Evolutionary conservation across 139 green algal genomes (phyloP), one percentile per base, ranked within the genome.

Genomic region (Haematococcus lacustris): DNA sequence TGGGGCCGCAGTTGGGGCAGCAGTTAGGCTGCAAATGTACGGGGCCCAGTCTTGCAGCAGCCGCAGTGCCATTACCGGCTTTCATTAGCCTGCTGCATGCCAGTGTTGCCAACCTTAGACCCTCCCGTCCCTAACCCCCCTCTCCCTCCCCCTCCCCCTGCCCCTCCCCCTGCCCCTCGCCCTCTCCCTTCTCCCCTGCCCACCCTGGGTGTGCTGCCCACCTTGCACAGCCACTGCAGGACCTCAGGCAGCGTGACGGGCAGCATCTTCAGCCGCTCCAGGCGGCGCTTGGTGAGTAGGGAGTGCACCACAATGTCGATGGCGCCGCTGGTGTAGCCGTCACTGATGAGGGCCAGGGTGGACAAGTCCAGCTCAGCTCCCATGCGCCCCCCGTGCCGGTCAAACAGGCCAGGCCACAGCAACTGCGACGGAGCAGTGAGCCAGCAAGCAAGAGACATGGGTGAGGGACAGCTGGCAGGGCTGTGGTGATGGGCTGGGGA

Each of bases 311-410:
- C 75, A 67, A 76, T 74, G 68, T 84, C 79, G 67, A 84, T 53
- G 28, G 73, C 51, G 26, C 79, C 79, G 26, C 71, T 72, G 2
- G 70, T 75, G 79, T 81, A 84, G 39, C 79, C 79, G 40, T 84
- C 59, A n/a, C 74, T 88, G 35, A 96, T 82, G 70, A 89, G 80
- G 7, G 83, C 76, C 50, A 96, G 82, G 2, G 88, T 93, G 39
- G 83, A 85, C 41, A 93, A 68, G 72, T 94, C 90, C 72, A 96
- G 94, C 30, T 88, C 76, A 73, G 83, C 73, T 37, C 40, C 37
- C 28, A 93, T 73, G 1, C 64, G 43, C n/a, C 77, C 85, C 41
- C 83, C 78, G 63, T 92, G 81, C 26, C 82, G 80, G 53, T 85
- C 73, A 70, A 90, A 86, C 43, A 90, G 76, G 5, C 80, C 82